Base-by-base conservation (phyloP, 371 early-diverging fungal genomes). In the Syncephalastrum contaminatum region DNA sequence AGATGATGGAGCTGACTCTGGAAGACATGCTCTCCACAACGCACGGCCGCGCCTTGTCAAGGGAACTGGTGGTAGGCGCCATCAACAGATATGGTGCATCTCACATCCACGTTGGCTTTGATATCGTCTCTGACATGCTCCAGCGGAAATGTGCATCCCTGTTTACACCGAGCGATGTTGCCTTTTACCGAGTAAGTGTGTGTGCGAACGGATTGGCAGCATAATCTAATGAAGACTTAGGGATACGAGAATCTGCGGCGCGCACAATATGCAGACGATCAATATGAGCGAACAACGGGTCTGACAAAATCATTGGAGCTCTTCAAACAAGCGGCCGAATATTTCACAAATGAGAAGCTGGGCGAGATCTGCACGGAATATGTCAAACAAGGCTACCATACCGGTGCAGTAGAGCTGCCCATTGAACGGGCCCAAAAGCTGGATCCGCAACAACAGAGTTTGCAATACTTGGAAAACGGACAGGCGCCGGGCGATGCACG, bases 101-200 rank as follows among this genome's bases (percentile, higher is more conserved):
- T 18, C 30, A 63, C 22, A 51, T 39, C 12, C 63, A 64, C 46
- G 56, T 51, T 7, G 49, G 61, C 4, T 64, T 67, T 21, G 74
- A 81, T 53, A 66, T 80, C 15, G 76, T 81, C 10, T 81, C 78
- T 41, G 72, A 73, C 41, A 56, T 73, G 4, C 70, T 94, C 22
- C 83, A 83, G 61, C 60, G 75, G 19, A 76, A 80, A 25, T 93
- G 94, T 57, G 81, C 82, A 42, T 72, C 85, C 0, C 87, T 94
- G 59, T 94, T 91, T 65, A 77, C 73, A 7, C 61, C 77, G 2
- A 81, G 76, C 16, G 93, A 94, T 55, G 83, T 92, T n/a, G 64
- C 81, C 0, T 79, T 90, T 44, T 92, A 85, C 75, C 82, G 86
- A 81, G 93, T 74, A 70, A 59, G 50, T 20, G 10, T 27, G 7